phyloP scores from a whole-genome alignment of 2,329 filamentous ascomycete genomes.

The Aspergillus tamarii region DNA sequence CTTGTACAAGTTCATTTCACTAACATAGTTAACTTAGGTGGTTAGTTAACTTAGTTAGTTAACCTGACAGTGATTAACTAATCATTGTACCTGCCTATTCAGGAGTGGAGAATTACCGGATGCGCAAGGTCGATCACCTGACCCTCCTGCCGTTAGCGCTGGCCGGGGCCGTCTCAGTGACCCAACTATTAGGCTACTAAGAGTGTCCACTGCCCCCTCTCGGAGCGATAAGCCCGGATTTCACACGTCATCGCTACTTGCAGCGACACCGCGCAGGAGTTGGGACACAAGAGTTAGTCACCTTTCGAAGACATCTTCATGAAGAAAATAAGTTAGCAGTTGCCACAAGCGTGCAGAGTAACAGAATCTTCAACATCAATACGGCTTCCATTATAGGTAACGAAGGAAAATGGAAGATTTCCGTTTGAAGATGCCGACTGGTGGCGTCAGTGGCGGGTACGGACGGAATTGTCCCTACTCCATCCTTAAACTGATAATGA shows the following conservation, averaged over 20 bases:
- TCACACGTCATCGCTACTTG: conserved; percentile 22
- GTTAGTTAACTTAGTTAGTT: no score
- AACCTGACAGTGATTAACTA: neutral
- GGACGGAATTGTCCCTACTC: conserved; percentile 17
- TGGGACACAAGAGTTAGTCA: neutral
- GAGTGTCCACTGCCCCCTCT: conserved; percentile 10
- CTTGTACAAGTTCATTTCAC: no score
- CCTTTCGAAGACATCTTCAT: neutral
- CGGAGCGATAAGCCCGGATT: conserved; percentile 8
- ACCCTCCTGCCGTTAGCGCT: conserved; percentile 5
- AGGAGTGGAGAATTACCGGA: conserved; percentile 3
- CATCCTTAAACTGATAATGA: conserved; percentile 4
- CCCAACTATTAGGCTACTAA: conserved; percentile 3
- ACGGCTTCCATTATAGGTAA: neutral
- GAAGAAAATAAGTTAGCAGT: neutral
- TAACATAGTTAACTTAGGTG: no score
- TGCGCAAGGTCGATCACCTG: conserved; percentile 7
- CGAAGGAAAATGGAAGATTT: conserved; percentile 3
- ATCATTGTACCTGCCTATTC: neutral
- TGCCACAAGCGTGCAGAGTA: neutral
- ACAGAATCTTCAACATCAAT: neutral
- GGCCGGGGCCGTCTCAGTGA: neutral
- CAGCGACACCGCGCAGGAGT: neutral
- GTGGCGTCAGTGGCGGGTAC: conserved; percentile 32
- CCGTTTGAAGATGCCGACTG: conserved; percentile 17